Evolutionary conservation across 73 alveolate genomes (phyloP).

Genomic region (Paraurostyla sp.): DNA sequence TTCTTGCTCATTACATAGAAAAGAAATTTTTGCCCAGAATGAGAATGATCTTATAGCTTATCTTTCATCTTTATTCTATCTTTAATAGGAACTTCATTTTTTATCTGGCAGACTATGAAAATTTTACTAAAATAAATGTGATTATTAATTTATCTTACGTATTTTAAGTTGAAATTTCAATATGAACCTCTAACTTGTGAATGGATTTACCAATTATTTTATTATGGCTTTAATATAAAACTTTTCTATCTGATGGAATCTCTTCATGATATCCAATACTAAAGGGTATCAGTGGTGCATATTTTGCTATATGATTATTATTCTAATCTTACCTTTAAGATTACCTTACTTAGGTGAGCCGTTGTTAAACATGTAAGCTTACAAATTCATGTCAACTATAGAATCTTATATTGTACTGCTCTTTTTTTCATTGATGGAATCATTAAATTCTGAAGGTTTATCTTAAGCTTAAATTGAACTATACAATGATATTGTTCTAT

Average conservation of each 20-base stretch:
- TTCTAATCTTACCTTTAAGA: neutral
- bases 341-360: neutral
- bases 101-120: neutral
- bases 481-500: too few relatives aligned
- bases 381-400: neutral
- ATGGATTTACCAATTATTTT: neutral
- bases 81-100: neutral
- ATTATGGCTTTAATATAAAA: neutral
- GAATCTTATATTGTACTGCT: too few relatives aligned
- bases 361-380: neutral
- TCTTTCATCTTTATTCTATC: neutral
- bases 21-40: neutral
- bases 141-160: neutral
- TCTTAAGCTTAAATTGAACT: too few relatives aligned
- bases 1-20: neutral
- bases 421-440: too few relatives aligned
- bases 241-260: neutral
- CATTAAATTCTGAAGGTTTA: too few relatives aligned
- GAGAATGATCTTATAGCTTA: neutral
- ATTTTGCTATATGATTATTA: neutral
- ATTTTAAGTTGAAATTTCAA: neutral
- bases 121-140: neutral
- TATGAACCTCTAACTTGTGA: neutral
- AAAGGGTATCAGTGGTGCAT: neutral
- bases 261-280: neutral